These are phyloP conservation scores for Cadophora luteo-olivacea DNA, from an alignment of 2,329 filamentous ascomycete species.

Conservation along the genomic window DNA sequence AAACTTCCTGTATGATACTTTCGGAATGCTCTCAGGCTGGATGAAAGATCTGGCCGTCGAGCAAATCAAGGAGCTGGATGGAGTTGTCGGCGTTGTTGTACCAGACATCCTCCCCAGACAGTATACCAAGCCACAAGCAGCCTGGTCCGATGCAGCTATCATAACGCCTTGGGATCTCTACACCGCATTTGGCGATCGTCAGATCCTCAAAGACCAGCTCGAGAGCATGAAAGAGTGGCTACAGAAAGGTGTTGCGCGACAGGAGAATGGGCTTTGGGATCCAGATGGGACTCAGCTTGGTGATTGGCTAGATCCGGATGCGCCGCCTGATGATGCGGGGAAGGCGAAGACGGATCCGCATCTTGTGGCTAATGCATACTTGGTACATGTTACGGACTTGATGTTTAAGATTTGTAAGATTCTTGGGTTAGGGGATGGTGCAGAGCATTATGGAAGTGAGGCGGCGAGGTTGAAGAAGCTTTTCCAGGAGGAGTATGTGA, in stretches of 20 bases:
- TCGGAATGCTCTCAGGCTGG: constrained; percentile 51
- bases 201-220: constrained; percentile 16
- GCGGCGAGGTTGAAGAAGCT: constrained; percentile 31
- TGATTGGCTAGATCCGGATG: constrained; percentile 57
- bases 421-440: constrained; percentile 39
- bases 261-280: constrained; percentile 50
- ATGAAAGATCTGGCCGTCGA: constrained; percentile 47
- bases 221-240: constrained; percentile 28
- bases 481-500: constrained; percentile 43
- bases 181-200: constrained; percentile 20
- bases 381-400: constrained; percentile 51
- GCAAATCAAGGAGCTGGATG: constrained; percentile 22
- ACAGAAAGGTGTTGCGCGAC: constrained; percentile 45
- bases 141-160: constrained; percentile 27
- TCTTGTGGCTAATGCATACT: constrained; percentile 55
- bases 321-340: constrained; percentile 50
- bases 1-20: constrained; percentile 49
- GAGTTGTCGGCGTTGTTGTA: constrained; percentile 19
- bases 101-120: constrained; percentile 21
- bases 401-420: constrained; percentile 46
- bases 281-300: constrained; percentile 48
- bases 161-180: constrained; percentile 28
- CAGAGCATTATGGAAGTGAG: constrained; percentile 36
- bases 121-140: constrained; percentile 20
- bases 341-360: constrained; percentile 49